Conservation (phyloP, 176 grass and related monocot species). For the Miscanthus lutarioriparius region DNA sequence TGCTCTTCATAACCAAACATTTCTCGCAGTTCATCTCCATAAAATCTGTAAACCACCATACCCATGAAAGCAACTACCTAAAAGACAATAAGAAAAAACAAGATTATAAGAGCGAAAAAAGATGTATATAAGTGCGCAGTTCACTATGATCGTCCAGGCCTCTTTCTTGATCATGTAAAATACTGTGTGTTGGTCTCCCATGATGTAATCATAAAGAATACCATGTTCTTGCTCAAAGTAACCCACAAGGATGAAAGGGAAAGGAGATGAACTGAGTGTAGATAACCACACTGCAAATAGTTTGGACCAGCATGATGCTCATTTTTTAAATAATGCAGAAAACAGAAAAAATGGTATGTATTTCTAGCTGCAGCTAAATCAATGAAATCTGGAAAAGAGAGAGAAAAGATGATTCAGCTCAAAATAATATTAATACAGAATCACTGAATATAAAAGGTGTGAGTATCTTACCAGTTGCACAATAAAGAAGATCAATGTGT, state of each 20-base stretch:
- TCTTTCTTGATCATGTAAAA: slow-evolving; percentile 3
- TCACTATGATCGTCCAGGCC: background rate
- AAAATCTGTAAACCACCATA: slow-evolving; percentile 96
- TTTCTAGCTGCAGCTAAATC: slow-evolving; percentile 10
- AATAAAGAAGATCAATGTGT: slow-evolving; percentile 89
- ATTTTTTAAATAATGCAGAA: background rate
- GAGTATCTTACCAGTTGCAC: slow-evolving; percentile 77
- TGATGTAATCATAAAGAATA: background rate
- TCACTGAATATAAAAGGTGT: slow-evolving; percentile 9
- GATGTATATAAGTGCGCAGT: background rate
- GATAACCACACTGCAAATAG: background rate
- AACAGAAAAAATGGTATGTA: background rate
- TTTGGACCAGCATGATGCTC: background rate
- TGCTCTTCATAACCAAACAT: slow-evolving; percentile 99
- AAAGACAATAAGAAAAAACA: slow-evolving; percentile 47
- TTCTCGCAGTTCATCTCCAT: slow-evolving; percentile 96
- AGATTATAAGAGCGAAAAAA: slow-evolving; percentile 34
- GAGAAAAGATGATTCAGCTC: background rate
- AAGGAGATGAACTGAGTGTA: background rate
- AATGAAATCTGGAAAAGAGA: slow-evolving; percentile 21
- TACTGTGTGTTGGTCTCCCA: background rate
- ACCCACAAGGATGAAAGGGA: background rate
- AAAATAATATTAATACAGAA: slow-evolving; percentile 5
- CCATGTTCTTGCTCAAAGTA: background rate
- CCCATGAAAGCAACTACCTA: slow-evolving; percentile 93